Conservation (phyloP, 1,284 basidiomycete species). For the Coniferiporia sulphurascens region DNA sequence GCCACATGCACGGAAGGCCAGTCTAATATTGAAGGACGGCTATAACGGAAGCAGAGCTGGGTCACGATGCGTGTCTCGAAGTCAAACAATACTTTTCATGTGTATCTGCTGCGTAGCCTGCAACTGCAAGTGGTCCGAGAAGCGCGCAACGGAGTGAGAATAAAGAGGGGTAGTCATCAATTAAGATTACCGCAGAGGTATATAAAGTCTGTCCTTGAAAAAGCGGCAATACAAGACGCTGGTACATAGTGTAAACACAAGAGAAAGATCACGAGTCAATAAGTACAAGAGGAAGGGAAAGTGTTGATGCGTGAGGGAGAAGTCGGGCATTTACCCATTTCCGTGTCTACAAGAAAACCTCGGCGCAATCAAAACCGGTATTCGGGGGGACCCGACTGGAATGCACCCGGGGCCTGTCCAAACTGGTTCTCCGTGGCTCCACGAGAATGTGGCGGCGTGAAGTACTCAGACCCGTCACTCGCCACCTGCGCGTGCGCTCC, state of each 20-base stretch:
- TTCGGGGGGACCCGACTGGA: slow-evolving; percentile 1
- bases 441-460: slow-evolving; percentile 14
- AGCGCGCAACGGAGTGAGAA: not conserved
- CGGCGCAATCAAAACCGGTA: slow-evolving; percentile 6
- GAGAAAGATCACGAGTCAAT: not conserved
- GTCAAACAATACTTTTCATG: too few relatives aligned
- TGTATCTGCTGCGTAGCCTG: not conserved
- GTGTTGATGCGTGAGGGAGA: not conserved
- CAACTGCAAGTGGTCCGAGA: not conserved
- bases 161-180: not conserved
- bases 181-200: not conserved
- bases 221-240: not conserved
- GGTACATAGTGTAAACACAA: not conserved
- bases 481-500: slow-evolving; percentile 4
- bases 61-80: too few relatives aligned
- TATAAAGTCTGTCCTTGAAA: not conserved
- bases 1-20: too few relatives aligned
- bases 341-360: too few relatives aligned
- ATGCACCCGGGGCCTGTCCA: not conserved
- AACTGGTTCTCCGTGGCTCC: slow-evolving; percentile 8
- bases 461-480: slow-evolving; percentile 9
- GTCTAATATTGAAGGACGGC: too few relatives aligned
- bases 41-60: too few relatives aligned
- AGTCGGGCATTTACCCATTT: not conserved
- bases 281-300: not conserved